These are phyloP conservation scores for Trichosporon inkin DNA, from an alignment of 1,284 basidiomycete species.

Conservation along the genomic window DNA sequence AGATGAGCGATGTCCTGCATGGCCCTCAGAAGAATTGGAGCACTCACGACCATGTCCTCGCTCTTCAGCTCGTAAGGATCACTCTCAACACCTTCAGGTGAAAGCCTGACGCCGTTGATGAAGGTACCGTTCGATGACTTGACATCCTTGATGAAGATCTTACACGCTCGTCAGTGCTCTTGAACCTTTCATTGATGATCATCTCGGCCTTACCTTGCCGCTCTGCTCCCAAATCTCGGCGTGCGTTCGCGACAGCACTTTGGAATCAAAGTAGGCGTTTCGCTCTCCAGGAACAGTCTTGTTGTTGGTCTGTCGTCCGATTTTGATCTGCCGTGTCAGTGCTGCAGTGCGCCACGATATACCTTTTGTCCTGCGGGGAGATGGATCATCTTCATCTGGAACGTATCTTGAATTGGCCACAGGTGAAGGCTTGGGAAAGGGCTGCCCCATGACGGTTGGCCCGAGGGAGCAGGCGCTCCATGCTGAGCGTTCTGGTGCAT, in stretches of 20 bases:
- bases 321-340: conserved; percentile 60
- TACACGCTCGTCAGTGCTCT: conserved; percentile 2
- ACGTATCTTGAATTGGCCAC: conserved; percentile 93
- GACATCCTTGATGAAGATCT: conserved; percentile 98
- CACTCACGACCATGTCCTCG: conserved; percentile 79
- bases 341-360: conserved; percentile 9
- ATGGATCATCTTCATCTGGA: conserved; percentile 91
- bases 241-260: conserved; percentile 91
- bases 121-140: conserved; percentile 98
- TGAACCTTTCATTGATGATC: neutral
- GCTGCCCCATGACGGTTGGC: conserved; percentile 41
- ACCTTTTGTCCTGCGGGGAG: conserved; percentile 57
- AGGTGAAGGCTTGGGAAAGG: conserved; percentile 65
- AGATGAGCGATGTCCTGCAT: neutral
- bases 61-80: conserved; percentile 91
- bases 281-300: conserved; percentile 91
- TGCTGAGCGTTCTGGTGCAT: conserved; percentile 1
- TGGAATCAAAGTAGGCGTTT: conserved; percentile 97
- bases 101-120: conserved; percentile 91
- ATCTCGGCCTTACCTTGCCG: conserved; percentile 61
- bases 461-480: neutral
- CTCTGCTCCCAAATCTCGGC: conserved; percentile 96
- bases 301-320: conserved; percentile 95
- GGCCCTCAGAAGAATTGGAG: neutral
- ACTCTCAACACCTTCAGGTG: conserved; percentile 83